Evolutionary conservation across 306 rosid genomes (phyloP).

Genomic region (Herpetospermum pedunculosum): DNA sequence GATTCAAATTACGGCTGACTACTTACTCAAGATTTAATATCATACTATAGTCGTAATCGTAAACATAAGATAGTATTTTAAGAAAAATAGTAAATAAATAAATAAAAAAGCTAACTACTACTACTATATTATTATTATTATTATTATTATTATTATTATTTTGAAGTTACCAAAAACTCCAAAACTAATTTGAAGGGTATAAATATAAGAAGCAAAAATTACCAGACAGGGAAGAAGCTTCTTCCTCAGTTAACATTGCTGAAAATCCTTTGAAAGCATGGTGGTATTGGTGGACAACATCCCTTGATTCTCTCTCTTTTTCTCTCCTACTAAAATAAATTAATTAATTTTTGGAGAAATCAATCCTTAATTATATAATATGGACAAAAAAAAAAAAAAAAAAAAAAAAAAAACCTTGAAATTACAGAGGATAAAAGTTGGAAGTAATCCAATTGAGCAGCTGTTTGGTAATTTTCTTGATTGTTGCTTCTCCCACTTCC

Average conservation of each 20-base stretch:
- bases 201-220: slow-evolving; percentile 1
- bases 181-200: neutral
- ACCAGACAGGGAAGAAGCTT: slow-evolving; percentile 82
- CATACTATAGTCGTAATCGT: too few relatives aligned
- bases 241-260: slow-evolving; percentile 69
- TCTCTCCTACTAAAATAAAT: slow-evolving; percentile 31
- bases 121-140: too few relatives aligned
- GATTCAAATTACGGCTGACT: too few relatives aligned
- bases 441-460: slow-evolving; percentile 35
- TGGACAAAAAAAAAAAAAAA: neutral
- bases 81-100: too few relatives aligned
- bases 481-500: slow-evolving; percentile 46
- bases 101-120: too few relatives aligned
- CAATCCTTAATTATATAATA: neutral
- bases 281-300: slow-evolving; percentile 45
- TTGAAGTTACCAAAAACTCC: neutral
- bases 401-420: slow-evolving; percentile 25
- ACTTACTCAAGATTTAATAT: too few relatives aligned
- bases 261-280: slow-evolving; percentile 90
- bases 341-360: neutral
- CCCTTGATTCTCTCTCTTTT: slow-evolving; percentile 30
- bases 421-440: slow-evolving; percentile 50
- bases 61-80: too few relatives aligned
- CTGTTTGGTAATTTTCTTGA: slow-evolving; percentile 13
- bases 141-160: too few relatives aligned